phyloP scores from a whole-genome alignment of 257 asterid species.

The Penstemon davidsonii region DNA sequence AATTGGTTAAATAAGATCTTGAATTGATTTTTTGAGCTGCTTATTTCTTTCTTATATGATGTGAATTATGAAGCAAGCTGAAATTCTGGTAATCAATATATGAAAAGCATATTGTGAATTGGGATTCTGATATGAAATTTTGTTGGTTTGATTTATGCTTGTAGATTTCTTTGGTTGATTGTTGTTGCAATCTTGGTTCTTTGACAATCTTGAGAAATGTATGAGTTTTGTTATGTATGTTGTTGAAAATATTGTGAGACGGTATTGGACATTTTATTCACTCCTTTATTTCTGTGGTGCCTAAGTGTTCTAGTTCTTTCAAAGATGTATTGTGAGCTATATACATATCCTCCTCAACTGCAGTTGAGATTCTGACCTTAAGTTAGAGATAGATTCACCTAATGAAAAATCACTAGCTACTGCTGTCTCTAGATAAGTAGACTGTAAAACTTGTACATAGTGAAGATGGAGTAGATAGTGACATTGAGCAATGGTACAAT shows the following conservation, averaged over 20 bases:
- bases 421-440: no score
- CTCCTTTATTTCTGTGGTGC: no score
- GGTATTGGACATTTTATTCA: no score
- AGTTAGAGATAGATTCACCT: no score
- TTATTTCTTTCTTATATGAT: neutral
- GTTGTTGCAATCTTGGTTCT: neutral
- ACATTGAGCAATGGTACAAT: no score
- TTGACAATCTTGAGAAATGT: neutral
- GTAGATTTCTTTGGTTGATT: neutral
- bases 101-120: neutral
- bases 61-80: neutral
- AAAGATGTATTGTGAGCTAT: no score
- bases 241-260: neutral
- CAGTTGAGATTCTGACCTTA: no score
- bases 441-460: no score
- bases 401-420: no score
- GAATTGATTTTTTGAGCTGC: neutral
- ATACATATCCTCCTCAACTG: no score
- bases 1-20: neutral
- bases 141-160: slow-evolving; percentile 1
- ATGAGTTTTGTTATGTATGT: neutral
- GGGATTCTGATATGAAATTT: neutral
- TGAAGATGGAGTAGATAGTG: no score
- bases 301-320: no score
- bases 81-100: neutral